Conservation (phyloP, 352 stramenopile species). For the Phytophthora vignae region DNA sequence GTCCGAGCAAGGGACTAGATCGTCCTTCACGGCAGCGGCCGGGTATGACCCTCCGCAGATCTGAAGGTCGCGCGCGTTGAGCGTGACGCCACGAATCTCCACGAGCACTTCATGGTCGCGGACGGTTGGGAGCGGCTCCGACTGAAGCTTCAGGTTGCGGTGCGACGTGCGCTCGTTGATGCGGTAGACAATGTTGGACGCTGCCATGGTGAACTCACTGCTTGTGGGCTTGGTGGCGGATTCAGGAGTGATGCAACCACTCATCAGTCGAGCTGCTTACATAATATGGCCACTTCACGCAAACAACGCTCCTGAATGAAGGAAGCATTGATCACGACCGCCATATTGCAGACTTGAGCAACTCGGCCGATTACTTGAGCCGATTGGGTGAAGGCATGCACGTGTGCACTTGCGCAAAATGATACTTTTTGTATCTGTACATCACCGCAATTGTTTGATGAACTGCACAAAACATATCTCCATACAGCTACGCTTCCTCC, state of each 20-base stretch:
- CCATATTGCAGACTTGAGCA: background rate
- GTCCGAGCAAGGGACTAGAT: constrained; percentile 37
- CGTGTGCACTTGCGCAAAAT: too few relatives aligned
- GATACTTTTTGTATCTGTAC: too few relatives aligned
- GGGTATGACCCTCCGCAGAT: constrained; percentile 32
- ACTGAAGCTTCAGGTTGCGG: constrained; percentile 25
- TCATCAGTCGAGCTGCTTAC: constrained; percentile 14
- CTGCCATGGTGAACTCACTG: constrained; percentile 14
- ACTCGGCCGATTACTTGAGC: too few relatives aligned
- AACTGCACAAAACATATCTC: too few relatives aligned
- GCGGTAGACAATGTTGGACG: constrained; percentile 30
- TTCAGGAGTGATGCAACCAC: constrained; percentile 11
- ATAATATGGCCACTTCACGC: constrained; percentile 19
- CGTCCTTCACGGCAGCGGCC: constrained; percentile 20
- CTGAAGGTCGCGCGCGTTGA: constrained; percentile 36
- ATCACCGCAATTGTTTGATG: too few relatives aligned
- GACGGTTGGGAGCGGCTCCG: constrained; percentile 22
- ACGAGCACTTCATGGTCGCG: constrained; percentile 35
- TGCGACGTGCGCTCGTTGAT: constrained; percentile 35
- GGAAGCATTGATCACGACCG: constrained; percentile 1
- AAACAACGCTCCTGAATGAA: constrained; percentile 22
- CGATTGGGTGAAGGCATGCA: too few relatives aligned
- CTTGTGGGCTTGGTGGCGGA: constrained; percentile 5
- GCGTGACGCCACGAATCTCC: constrained; percentile 33
- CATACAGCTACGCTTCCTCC: too few relatives aligned